Evolutionary conservation across 768 basidiomycete species (phyloP).

Genomic region (Mycena polygramma): DNA sequence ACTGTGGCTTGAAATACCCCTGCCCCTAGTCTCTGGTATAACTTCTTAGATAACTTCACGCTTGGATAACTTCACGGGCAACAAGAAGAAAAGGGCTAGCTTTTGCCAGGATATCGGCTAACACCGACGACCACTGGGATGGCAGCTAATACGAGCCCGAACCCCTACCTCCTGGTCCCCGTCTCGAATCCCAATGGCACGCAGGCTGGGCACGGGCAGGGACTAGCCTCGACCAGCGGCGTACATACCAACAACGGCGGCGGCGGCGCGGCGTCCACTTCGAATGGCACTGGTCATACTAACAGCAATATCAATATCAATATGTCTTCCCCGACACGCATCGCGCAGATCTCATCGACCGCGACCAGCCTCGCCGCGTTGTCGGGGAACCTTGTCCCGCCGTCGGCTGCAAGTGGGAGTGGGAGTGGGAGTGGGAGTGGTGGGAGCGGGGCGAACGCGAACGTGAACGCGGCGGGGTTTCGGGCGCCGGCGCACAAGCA

Average conservation of each 20-base stretch:
- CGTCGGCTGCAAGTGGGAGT: constrained; percentile 3
- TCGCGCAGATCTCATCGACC: constrained; percentile 30
- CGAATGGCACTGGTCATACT: neutral
- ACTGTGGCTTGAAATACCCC: no score
- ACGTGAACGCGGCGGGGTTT: constrained; percentile 53
- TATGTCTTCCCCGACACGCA: neutral
- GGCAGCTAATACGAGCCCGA: neutral
- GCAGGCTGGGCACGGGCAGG: no score
- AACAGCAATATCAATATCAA: neutral
- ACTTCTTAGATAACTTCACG: no score
- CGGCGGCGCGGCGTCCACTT: neutral
- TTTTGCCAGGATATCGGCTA: neutral
- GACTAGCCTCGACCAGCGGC: neutral
- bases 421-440: no score
- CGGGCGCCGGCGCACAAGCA: constrained; percentile 87
- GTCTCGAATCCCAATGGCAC: constrained; percentile 18
- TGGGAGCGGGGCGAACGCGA: constrained; percentile 16
- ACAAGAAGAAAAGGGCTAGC: neutral
- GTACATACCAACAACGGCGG: neutral
- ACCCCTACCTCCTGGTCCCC: constrained; percentile 23
- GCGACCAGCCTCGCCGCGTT: constrained; percentile 36
- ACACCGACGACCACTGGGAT: neutral
- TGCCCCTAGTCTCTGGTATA: no score
- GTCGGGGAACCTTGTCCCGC: constrained; percentile 31
- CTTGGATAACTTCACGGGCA: neutral